These are phyloP conservation scores for Gossypium stocksii DNA, from an alignment of 345 rosid genomes.

Conservation along the genomic window DNA sequence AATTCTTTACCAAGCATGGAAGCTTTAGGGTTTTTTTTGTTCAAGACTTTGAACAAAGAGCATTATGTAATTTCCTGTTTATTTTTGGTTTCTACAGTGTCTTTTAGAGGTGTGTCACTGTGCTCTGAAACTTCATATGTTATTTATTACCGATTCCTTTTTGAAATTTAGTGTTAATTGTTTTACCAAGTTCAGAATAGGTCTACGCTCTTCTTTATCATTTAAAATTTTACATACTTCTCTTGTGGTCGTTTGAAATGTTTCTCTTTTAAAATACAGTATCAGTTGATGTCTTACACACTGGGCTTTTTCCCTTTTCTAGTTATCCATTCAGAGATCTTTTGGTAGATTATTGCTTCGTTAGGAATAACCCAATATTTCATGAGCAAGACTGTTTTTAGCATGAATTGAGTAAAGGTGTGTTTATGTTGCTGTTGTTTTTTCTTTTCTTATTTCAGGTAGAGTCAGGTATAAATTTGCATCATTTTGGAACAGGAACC, in stretches of 20 bases:
- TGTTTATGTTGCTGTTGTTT: not conserved
- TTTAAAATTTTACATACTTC: not conserved
- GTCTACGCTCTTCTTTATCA: not conserved
- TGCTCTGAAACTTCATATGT: too few species aligned
- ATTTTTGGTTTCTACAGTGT: too few species aligned
- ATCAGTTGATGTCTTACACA: not conserved
- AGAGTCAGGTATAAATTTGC: conserved; percentile 4
- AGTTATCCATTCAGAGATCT: not conserved
- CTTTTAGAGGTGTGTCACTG: too few species aligned
- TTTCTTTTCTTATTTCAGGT: not conserved
- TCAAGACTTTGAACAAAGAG: not conserved
- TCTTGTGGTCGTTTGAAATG: not conserved
- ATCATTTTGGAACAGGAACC: conserved; percentile 3
- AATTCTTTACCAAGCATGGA: conserved; percentile 7
- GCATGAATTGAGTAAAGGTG: not conserved
- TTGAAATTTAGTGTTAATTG: too few species aligned
- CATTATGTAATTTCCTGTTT: not conserved
- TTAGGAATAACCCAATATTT: not conserved
- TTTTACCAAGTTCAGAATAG: too few species aligned
- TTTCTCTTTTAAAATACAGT: not conserved
- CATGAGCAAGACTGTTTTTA: not conserved
- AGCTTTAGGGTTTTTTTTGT: not conserved
- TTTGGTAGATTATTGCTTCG: not conserved
- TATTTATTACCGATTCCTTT: too few species aligned
- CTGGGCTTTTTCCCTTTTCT: not conserved